These are phyloP conservation scores for Apophysomyces trapeziformis DNA, from an alignment of 371 early-diverging fungal genomes.

Conservation along the genomic window DNA sequence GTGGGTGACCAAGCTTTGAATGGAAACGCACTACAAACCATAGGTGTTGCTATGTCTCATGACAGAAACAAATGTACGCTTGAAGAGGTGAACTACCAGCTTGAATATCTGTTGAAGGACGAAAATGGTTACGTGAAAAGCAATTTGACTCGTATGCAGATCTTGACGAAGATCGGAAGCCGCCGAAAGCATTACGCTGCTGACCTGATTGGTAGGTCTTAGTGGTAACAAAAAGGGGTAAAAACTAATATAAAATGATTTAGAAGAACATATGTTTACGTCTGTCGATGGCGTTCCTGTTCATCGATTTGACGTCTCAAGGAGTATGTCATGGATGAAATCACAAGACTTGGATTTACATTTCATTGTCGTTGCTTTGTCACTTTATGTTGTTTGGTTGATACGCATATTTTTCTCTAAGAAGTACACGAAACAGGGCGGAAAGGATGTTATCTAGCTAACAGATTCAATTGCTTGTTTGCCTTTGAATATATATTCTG, in stretches of 20 bases:
- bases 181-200: conserved; percentile 9
- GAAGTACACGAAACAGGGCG: background rate
- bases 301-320: background rate
- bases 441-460: background rate
- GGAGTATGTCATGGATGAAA: conserved; percentile 7
- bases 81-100: background rate
- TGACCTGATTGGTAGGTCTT: conserved; percentile 11
- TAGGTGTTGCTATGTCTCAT: conserved; percentile 13
- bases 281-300: conserved; percentile 7
- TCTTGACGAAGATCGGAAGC: conserved; percentile 3
- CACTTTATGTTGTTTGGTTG: background rate
- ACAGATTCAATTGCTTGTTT: background rate
- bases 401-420: background rate
- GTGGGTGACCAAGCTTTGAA: conserved; percentile 43
- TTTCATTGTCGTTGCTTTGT: background rate
- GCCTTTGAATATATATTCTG: too few species aligned
- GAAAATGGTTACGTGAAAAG: background rate
- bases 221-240: background rate
- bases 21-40: background rate
- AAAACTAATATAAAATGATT: background rate
- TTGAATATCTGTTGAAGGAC: background rate
- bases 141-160: conserved; percentile 7
- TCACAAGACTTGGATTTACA: conserved; percentile 7
- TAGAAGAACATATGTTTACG: conserved; percentile 14
- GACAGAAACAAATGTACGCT: conserved; percentile 12